These are phyloP conservation scores for Boechera retrofracta DNA, from an alignment of 345 rosid species.

Conservation along the genomic window DNA sequence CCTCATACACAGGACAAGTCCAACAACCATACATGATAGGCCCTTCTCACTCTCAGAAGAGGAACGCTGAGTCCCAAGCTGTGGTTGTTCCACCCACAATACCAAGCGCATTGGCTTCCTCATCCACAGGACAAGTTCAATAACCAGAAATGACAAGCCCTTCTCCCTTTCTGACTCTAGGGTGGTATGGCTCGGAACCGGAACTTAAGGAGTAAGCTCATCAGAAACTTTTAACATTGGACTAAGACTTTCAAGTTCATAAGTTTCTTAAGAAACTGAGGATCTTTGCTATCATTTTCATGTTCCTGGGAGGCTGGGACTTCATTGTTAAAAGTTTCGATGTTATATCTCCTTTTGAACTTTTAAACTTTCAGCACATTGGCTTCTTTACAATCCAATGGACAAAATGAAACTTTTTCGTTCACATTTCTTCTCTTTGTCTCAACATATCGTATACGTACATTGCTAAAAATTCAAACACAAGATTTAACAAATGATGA, in stretches of 20 bases:
- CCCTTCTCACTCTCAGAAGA: slow-evolving; percentile 17
- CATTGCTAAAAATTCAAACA: not conserved
- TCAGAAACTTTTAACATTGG: not conserved
- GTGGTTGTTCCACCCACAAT: not conserved
- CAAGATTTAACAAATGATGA: not conserved
- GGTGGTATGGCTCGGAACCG: not conserved
- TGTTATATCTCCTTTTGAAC: not conserved
- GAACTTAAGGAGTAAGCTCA: not conserved
- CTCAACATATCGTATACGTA: too few species aligned
- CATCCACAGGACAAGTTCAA: not conserved
- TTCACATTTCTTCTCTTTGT: not conserved
- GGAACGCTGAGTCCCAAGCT: slow-evolving; percentile 40
- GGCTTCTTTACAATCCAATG: slow-evolving; percentile 12
- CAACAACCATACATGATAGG: not conserved
- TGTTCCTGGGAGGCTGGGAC: not conserved
- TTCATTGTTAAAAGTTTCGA: not conserved
- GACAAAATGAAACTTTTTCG: not conserved
- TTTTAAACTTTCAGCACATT: not conserved
- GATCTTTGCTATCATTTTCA: not conserved
- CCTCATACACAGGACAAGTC: not conserved
- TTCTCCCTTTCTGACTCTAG: not conserved
- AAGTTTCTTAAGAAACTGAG: not conserved
- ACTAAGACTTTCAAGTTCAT: not conserved
- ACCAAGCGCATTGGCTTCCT: not conserved
- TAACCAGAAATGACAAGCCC: not conserved